Conservation (phyloP, 2,329 filamentous ascomycete species). For the Chrysoporthe cubensis region DNA sequence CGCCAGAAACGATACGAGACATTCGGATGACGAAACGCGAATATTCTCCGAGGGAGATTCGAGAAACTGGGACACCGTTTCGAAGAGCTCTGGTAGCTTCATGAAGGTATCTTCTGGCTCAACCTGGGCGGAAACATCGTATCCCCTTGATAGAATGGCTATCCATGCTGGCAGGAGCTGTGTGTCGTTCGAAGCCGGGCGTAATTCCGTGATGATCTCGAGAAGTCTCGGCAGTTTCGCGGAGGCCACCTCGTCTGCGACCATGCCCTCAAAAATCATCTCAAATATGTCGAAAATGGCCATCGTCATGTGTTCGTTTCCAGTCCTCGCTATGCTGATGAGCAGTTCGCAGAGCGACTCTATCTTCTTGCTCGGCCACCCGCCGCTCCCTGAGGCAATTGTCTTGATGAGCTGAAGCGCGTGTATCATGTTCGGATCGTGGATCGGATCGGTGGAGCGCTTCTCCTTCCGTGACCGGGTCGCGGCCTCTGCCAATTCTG, state of each 20-base stretch:
- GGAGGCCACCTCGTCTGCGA: slow-evolving; percentile 81
- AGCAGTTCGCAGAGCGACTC: slow-evolving; percentile 89
- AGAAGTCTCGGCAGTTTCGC: slow-evolving; percentile 87
- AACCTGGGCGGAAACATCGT: slow-evolving; percentile 89
- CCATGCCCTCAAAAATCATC: slow-evolving; percentile 92
- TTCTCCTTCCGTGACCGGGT: slow-evolving; percentile 70
- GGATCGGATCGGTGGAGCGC: slow-evolving; percentile 59
- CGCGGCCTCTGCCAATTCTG: slow-evolving; percentile 70
- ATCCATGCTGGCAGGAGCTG: slow-evolving; percentile 96
- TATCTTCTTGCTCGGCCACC: slow-evolving; percentile 96
- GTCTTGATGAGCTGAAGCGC: slow-evolving; percentile 91
- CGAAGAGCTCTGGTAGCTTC: slow-evolving; percentile 84
- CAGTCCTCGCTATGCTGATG: slow-evolving; percentile 84
- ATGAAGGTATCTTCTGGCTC: slow-evolving; percentile 89
- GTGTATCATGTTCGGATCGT: slow-evolving; percentile 87
- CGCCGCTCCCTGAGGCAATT: slow-evolving; percentile 81
- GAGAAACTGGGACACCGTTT: slow-evolving; percentile 78
- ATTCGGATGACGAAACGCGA: slow-evolving; percentile 90
- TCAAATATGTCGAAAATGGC: slow-evolving; percentile 97
- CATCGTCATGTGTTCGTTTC: slow-evolving; percentile 96
- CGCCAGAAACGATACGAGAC: slow-evolving; percentile 87
- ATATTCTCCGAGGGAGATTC: slow-evolving; percentile 91
- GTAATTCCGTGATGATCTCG: slow-evolving; percentile 89
- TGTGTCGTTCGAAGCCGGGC: slow-evolving; percentile 89
- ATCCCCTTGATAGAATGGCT: slow-evolving; percentile 89